Evolutionary conservation across 192 early-diverging fungal genomes (phyloP).

Genomic region (Spinellus fusiger): DNA sequence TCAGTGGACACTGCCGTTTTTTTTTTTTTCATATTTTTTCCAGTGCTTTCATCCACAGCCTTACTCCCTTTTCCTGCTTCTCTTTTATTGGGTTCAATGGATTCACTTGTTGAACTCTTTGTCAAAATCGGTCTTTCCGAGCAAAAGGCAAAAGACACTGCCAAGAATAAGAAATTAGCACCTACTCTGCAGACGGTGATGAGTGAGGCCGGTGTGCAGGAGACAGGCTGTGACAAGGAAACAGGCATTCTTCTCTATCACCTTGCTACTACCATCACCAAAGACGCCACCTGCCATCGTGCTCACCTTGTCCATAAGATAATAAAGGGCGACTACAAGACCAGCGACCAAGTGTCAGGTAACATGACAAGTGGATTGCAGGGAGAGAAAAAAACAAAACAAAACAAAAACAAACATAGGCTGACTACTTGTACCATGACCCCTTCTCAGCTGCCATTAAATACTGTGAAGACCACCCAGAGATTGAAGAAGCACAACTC

Average conservation of each 20-base stretch:
- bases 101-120: conserved; percentile 64
- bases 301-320: conserved; percentile 82
- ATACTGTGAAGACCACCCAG: conserved; percentile 59
- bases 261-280: conserved; percentile 82
- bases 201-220: conserved; percentile 50
- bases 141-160: conserved; percentile 90
- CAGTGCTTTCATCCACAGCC: background rate
- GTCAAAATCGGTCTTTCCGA: conserved; percentile 83
- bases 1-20: background rate
- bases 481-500: conserved; percentile 67
- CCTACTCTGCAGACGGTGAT: conserved; percentile 71
- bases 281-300: conserved; percentile 66
- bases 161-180: conserved; percentile 93
- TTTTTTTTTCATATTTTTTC: background rate
- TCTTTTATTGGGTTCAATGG: conserved; percentile 25
- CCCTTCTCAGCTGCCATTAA: conserved; percentile 78
- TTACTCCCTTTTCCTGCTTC: background rate
- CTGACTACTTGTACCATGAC: background rate
- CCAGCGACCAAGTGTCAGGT: conserved; percentile 85
- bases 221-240: conserved; percentile 44
- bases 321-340: conserved; percentile 55
- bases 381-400: background rate
- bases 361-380: conserved; percentile 1
- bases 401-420: background rate
- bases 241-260: conserved; percentile 77